Evolutionary conservation across 75 land plant species (phyloP), one percentile per base, ranked within the genome.

Genomic region (Chamaecyparis obtusa): DNA sequence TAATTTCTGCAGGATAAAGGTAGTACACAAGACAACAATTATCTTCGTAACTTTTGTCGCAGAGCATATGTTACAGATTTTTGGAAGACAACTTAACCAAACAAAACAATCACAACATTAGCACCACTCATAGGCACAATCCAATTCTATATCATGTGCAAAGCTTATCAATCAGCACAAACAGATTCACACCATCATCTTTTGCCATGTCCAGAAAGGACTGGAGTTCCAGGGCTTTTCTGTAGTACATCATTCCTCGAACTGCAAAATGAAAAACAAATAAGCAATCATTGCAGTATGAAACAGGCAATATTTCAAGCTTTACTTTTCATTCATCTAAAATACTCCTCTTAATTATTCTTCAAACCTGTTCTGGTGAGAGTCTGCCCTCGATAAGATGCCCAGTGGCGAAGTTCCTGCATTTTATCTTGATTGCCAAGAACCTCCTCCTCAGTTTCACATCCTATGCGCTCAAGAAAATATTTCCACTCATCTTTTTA

Each of bases 161-260:
- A 32, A 84, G 36, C 41, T 48, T 35, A 81, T 81, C 33, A 81
- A 81, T 32, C 43, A 84, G 9, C 15, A 51, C 33, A 48, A 83
- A 30, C 11, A 30, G 5, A 24, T 84, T 84, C 24, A 3, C 36
- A 97, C 99, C 98, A 86, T 91, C 90, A 39, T 92, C 93, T 16
- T 89, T 88, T 54, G 94, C 94, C 99, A 93, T 92, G 88, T 98
- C 99, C 86, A 98, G 90, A 88, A 95, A 95, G 21, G 99, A 99
- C 89, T 98, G 99, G 21, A 97, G 89, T 85, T 93, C 98, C 41
- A 98, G 85, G 24, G 99, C 99, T 87, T 96, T 92, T 78, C 95
- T 84, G 86, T 97, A 97, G 87, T 98, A 98, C 99, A 97, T 98
- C 99, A 98, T 98, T 87, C 99, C 99, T 89, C 99, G 91, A 46